phyloP scores from a whole-genome alignment of 2,329 filamentous ascomycete genomes.

The Aspergillus niger region DNA sequence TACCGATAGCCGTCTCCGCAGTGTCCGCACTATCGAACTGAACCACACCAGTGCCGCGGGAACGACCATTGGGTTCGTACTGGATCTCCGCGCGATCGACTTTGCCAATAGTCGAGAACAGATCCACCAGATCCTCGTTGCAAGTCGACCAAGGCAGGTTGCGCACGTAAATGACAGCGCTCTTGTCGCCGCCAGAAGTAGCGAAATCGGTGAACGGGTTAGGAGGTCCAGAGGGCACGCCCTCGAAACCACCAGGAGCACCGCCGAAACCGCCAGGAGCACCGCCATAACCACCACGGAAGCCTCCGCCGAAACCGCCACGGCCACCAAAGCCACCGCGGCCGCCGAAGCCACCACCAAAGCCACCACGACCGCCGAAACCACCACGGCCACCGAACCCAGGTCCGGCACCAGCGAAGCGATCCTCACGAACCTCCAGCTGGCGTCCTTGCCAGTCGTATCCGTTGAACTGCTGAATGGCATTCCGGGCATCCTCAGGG shows the following conservation, averaged over 20 bases:
- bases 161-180: slow-evolving; percentile 88
- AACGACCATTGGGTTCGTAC: slow-evolving; percentile 94
- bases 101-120: slow-evolving; percentile 97
- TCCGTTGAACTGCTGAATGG: slow-evolving; percentile 96
- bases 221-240: slow-evolving; percentile 57
- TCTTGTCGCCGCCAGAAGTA: slow-evolving; percentile 79
- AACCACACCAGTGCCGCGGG: slow-evolving; percentile 93
- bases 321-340: slow-evolving; percentile 60
- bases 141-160: slow-evolving; percentile 99
- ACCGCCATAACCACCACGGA: slow-evolving; percentile 60
- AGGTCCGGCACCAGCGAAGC: slow-evolving; percentile 70
- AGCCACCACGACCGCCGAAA: slow-evolving; percentile 43
- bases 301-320: slow-evolving; percentile 58
- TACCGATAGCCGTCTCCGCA: slow-evolving; percentile 84
- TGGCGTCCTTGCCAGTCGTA: slow-evolving; percentile 97
- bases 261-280: slow-evolving; percentile 46
- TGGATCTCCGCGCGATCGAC: slow-evolving; percentile 99
- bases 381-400: slow-evolving; percentile 49
- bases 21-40: slow-evolving; percentile 82
- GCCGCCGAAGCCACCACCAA: slow-evolving; percentile 45
- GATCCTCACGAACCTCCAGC: slow-evolving; percentile 93
- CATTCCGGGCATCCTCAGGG: slow-evolving; percentile 89
- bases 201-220: slow-evolving; percentile 95
- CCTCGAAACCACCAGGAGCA: slow-evolving; percentile 39
- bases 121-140: slow-evolving; percentile 93